Conservation (phyloP, 352 stramenopile species). For the Globisporangium polare region DNA sequence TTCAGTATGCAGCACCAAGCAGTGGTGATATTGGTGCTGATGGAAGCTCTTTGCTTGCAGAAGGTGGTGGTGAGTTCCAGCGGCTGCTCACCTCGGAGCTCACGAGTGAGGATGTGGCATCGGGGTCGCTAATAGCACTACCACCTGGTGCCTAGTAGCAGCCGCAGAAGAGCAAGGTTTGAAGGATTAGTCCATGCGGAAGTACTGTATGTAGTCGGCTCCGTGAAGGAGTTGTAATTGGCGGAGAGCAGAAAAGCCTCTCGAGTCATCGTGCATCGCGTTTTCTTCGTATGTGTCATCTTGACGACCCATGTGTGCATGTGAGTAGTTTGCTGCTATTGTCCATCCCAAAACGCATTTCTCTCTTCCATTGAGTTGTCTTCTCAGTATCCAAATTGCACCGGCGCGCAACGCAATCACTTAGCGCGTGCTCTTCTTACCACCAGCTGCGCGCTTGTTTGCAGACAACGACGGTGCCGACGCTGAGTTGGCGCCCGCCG, state of each 20-base stretch:
- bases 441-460: constrained; percentile 7
- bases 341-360: constrained; percentile 6
- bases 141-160: neutral
- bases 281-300: neutral
- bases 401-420: neutral
- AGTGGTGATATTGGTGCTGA: too few species aligned
- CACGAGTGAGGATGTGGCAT: neutral
- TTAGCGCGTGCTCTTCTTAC: constrained; percentile 15
- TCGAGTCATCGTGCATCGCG: neutral
- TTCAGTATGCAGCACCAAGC: neutral
- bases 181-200: too few species aligned
- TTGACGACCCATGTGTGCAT: neutral
- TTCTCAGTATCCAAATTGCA: neutral
- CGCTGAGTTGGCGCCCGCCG: neutral
- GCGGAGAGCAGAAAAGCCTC: too few species aligned
- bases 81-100: neutral
- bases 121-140: neutral
- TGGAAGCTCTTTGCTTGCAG: too few species aligned
- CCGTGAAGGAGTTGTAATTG: too few species aligned
- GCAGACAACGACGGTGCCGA: constrained; percentile 5
- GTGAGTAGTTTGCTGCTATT: neutral
- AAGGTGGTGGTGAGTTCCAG: neutral
- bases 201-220: too few species aligned
- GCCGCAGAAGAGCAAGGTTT: too few species aligned
- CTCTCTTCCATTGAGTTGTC: too few species aligned